A percentile compares a stretch with the other conserved stretches of the same genome.
phyloP scores from a whole-genome alignment of 1,284 basidiomycete species.

The Heliocybe sulcata region DNA sequence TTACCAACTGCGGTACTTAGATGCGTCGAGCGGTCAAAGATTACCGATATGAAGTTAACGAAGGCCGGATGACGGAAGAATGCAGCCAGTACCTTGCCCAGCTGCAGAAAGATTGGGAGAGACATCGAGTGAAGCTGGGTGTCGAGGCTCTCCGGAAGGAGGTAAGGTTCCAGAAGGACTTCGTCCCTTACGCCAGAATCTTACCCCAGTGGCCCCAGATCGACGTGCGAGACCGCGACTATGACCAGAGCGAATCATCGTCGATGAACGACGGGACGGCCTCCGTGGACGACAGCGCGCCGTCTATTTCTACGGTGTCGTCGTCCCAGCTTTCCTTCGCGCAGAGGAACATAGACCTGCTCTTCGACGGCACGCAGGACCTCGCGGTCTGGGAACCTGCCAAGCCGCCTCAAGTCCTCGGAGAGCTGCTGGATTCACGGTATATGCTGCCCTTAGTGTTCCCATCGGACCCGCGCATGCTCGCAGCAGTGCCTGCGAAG shows the following conservation, averaged over 20 bases:
- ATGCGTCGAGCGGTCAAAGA: constrained; percentile 91
- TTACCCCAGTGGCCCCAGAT: no score
- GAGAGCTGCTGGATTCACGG: constrained; percentile 84
- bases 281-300: constrained; percentile 19
- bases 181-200: not conserved
- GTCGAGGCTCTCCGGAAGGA: constrained; percentile 77
- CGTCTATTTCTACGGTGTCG: constrained; percentile 17
- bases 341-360: constrained; percentile 62
- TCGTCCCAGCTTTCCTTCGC: constrained; percentile 25
- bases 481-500: not conserved
- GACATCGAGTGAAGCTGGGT: constrained; percentile 75
- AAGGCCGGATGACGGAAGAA: constrained; percentile 89
- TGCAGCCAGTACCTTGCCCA: constrained; percentile 91
- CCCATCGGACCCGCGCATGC: constrained; percentile 46
- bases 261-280: constrained; percentile 32
- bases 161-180: constrained; percentile 26
- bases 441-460: constrained; percentile 88
- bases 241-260: constrained; percentile 45
- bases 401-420: constrained; percentile 71
- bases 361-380: constrained; percentile 67
- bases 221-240: constrained; percentile 54
- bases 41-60: constrained; percentile 93
- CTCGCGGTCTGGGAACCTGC: constrained; percentile 70
- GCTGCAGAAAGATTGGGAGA: constrained; percentile 94
- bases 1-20: no score